A percentile compares a stretch with the other conserved stretches of the same genome.
Conservation (phyloP, 495 filamentous ascomycete species). For the Penicillium riverlandense region DNA sequence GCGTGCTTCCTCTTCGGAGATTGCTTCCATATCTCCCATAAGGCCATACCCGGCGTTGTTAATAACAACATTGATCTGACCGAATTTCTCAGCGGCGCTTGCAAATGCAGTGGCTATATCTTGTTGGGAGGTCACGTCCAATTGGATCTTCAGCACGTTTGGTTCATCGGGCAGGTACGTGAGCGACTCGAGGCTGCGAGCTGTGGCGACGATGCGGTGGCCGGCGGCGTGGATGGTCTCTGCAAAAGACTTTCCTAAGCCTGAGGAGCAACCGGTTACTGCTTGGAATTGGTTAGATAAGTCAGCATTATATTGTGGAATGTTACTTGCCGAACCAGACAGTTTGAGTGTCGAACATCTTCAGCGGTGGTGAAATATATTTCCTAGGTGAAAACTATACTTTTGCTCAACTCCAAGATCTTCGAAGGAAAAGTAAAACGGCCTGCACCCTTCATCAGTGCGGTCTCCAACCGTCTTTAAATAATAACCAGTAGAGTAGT, state of each 20-base stretch:
- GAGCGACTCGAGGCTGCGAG: conserved; percentile 27
- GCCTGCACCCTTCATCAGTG: no score
- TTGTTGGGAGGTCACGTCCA: conserved; percentile 1
- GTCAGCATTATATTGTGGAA: background rate
- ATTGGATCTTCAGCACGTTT: conserved; percentile 31
- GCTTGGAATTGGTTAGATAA: background rate
- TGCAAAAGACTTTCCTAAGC: conserved; percentile 39
- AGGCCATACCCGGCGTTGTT: conserved; percentile 32
- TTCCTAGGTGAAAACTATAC: no score
- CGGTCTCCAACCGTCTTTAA: background rate
- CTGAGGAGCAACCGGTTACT: conserved; percentile 23
- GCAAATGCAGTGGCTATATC: conserved; percentile 19
- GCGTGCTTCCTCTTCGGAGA: conserved; percentile 30
- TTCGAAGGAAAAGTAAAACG: no score
- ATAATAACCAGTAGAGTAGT: background rate
- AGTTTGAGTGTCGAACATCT: background rate
- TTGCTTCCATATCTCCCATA: conserved; percentile 38
- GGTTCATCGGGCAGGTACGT: conserved; percentile 25
- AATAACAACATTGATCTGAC: conserved; percentile 20
- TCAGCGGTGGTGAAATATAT: no score
- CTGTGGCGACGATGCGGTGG: conserved; percentile 43
- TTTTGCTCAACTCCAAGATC: no score
- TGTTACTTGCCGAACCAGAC: conserved; percentile 7
- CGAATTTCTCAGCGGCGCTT: conserved; percentile 22
- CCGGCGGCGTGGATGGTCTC: conserved; percentile 24